These are phyloP conservation scores for Globisporangium spinosum DNA, from an alignment of 352 stramenopile species.

Conservation along the genomic window DNA sequence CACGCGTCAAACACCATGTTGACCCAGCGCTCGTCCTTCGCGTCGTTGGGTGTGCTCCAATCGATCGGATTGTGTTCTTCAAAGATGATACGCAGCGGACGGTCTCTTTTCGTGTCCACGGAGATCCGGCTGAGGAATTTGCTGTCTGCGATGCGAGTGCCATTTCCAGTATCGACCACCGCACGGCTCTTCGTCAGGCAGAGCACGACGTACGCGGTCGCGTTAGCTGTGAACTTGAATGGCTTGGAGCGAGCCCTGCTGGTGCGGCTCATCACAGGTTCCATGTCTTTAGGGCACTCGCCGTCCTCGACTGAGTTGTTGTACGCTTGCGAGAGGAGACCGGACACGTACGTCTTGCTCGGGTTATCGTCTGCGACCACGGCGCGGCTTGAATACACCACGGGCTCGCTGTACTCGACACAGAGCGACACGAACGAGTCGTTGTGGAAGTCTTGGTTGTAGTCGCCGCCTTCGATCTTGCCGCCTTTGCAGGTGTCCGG, in stretches of 20 bases:
- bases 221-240: background rate
- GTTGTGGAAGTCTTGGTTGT: background rate
- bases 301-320: background rate
- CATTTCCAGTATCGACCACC: background rate
- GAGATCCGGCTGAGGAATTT: background rate
- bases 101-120: background rate
- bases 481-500: background rate
- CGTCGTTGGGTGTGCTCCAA: background rate
- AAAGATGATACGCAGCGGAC: background rate
- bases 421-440: conserved; percentile 2
- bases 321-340: background rate
- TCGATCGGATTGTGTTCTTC: background rate
- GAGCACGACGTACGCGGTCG: background rate
- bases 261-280: background rate
- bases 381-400: background rate
- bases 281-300: background rate
- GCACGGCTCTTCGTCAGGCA: background rate
- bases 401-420: background rate
- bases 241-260: background rate
- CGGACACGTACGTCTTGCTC: background rate
- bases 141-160: background rate
- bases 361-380: background rate
- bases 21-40: background rate
- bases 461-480: background rate
- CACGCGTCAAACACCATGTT: background rate